These are phyloP conservation scores for Lentinus brumalis DNA, from an alignment of 768 basidiomycete species.

Conservation along the genomic window DNA sequence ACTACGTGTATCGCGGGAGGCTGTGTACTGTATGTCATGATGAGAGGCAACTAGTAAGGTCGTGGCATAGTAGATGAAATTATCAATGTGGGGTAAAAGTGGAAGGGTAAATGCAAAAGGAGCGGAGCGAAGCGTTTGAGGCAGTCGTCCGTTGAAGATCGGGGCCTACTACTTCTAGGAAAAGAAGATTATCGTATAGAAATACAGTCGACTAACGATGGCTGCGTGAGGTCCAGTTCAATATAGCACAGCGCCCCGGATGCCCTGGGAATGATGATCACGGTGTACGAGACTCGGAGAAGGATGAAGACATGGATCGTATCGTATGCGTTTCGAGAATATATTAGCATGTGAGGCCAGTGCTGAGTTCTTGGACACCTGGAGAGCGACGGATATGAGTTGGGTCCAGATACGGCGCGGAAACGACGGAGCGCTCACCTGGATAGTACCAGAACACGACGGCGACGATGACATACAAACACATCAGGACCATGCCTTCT, in stretches of 20 bases:
- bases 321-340: background rate
- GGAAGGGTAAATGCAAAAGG: background rate
- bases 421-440: slow-evolving; percentile 31
- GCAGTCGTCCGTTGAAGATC: slow-evolving; percentile 11
- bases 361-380: slow-evolving; percentile 18
- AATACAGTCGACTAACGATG: background rate
- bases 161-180: too few species aligned
- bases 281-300: background rate
- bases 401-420: background rate
- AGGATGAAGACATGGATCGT: background rate
- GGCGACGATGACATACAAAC: slow-evolving; percentile 59
- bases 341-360: background rate
- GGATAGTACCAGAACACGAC: slow-evolving; percentile 58
- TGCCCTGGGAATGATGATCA: background rate
- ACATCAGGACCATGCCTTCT: slow-evolving; percentile 79
- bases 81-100: slow-evolving; percentile 1
- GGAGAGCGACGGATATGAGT: background rate
- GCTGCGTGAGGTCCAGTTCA: background rate
- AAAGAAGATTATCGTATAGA: too few species aligned
- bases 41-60: too few species aligned
- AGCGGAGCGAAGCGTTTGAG: background rate
- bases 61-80: background rate
- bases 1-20: too few species aligned
- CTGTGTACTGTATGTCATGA: background rate
- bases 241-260: background rate